Percentiles rank a stretch among this genome's conserved stretches.
phyloP scores from a whole-genome alignment of 2,329 filamentous ascomycete genomes.

The Colletotrichum euphorbiae region DNA sequence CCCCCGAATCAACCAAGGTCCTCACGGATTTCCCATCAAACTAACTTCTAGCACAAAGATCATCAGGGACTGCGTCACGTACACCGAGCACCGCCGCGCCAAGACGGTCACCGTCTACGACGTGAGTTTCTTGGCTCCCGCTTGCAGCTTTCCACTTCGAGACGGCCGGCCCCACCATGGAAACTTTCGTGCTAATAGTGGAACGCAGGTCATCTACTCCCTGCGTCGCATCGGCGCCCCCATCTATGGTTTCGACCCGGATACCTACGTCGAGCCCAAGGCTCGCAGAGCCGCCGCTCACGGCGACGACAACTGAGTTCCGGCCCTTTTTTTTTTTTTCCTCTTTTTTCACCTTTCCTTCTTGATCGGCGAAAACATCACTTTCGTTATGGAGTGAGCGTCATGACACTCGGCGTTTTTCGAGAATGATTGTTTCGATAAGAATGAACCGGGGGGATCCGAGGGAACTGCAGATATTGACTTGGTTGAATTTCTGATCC shows the following conservation, averaged over 20 bases:
- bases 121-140: conserved; percentile 55
- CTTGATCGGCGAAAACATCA: neutral
- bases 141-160: neutral
- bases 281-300: conserved; percentile 24
- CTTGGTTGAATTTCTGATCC: too few relatives aligned
- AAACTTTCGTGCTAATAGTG: conserved; percentile 9
- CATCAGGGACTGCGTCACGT: conserved; percentile 60
- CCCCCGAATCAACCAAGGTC: neutral
- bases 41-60: conserved; percentile 55
- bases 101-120: conserved; percentile 75
- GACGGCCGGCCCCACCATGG: too few relatives aligned
- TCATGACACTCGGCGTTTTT: too few relatives aligned
- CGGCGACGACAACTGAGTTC: neutral
- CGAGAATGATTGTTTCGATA: too few relatives aligned
- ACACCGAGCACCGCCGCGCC: conserved; percentile 63
- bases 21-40: conserved; percentile 29
- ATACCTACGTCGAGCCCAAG: conserved; percentile 47
- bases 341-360: neutral
- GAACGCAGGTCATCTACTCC: conserved; percentile 66
- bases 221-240: conserved; percentile 62
- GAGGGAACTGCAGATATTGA: too few relatives aligned
- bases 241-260: conserved; percentile 69
- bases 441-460: too few relatives aligned
- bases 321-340: neutral
- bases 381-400: too few relatives aligned